phyloP scores from a whole-genome alignment of 1,284 basidiomycete species.

The Paramarasmius palmivorus region DNA sequence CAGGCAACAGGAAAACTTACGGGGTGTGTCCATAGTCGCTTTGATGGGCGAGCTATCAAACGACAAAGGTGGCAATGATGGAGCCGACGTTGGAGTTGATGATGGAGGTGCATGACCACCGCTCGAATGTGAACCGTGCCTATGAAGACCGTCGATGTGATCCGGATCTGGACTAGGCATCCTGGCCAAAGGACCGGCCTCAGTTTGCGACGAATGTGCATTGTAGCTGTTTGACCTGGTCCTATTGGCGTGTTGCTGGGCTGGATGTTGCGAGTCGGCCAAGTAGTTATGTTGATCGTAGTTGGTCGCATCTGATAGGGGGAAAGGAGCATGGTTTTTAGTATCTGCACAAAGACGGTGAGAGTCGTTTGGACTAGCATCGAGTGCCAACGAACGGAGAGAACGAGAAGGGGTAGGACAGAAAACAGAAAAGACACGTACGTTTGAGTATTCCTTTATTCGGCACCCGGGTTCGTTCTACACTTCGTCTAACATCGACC shows the following conservation, averaged over 20 bases:
- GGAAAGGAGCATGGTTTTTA: slow-evolving; percentile 8
- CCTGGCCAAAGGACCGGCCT: slow-evolving; percentile 73
- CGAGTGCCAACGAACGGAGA: background rate
- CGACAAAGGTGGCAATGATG: slow-evolving; percentile 60
- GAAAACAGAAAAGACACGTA: slow-evolving; percentile 38
- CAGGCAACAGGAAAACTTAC: slow-evolving; percentile 23
- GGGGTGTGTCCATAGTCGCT: slow-evolving; percentile 19
- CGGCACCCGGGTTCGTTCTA: slow-evolving; percentile 66
- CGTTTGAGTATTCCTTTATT: slow-evolving; percentile 89
- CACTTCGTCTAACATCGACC: slow-evolving; percentile 64
- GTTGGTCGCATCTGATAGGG: slow-evolving; percentile 52
- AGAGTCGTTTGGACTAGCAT: slow-evolving; percentile 9
- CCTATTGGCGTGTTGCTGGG: slow-evolving; percentile 36
- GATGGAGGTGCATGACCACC: slow-evolving; percentile 27
- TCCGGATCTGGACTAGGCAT: slow-evolving; percentile 82
- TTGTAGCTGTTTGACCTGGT: slow-evolving; percentile 82
- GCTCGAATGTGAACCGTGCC: slow-evolving; percentile 56
- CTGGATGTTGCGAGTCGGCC: slow-evolving; percentile 36
- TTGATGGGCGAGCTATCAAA: slow-evolving; percentile 45
- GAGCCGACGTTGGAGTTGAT: slow-evolving; percentile 22
- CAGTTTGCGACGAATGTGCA: slow-evolving; percentile 51
- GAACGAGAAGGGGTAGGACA: background rate
- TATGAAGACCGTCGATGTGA: slow-evolving; percentile 82
- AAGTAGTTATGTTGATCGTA: slow-evolving; percentile 64
- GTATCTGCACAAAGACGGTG: slow-evolving; percentile 19